A percentile compares a stretch with the other conserved stretches of the same genome.
phyloP scores from a whole-genome alignment of 2,329 filamentous ascomycete genomes.

The Rosellinia necatrix region DNA sequence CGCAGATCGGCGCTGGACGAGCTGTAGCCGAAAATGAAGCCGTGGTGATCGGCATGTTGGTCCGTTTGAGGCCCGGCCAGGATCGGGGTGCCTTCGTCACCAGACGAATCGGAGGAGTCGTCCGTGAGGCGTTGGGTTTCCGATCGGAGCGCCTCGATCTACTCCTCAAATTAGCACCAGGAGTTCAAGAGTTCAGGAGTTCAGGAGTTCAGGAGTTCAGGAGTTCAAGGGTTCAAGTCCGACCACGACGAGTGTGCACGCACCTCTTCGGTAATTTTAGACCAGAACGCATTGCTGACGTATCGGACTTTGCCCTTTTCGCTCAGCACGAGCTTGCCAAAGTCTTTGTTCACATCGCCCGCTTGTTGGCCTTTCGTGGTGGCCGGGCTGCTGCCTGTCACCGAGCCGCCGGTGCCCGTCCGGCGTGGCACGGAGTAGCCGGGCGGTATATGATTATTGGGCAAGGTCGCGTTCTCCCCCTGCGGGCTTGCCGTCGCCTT shows the following conservation, averaged over 20 bases:
- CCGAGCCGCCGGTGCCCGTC: constrained; percentile 37
- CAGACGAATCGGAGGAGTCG: constrained; percentile 62
- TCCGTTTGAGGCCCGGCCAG: constrained; percentile 43
- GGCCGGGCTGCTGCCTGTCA: constrained; percentile 19
- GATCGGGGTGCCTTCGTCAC: constrained; percentile 60
- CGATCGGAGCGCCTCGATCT: constrained; percentile 48
- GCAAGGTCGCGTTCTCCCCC: constrained; percentile 27
- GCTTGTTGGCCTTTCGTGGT: constrained; percentile 31
- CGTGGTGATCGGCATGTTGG: constrained; percentile 62
- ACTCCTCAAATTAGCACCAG: constrained; percentile 14
- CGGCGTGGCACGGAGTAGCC: constrained; percentile 24
- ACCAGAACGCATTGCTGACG: constrained; percentile 78
- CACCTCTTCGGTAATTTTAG: constrained; percentile 75
- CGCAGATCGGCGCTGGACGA: constrained; percentile 71
- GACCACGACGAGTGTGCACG: constrained; percentile 23
- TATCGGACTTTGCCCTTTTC: constrained; percentile 72
- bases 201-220: no score
- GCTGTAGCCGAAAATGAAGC: constrained; percentile 74
- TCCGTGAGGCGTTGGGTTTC: constrained; percentile 56
- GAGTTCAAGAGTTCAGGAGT: no score
- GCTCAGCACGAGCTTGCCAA: constrained; percentile 72
- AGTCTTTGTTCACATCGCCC: constrained; percentile 54
- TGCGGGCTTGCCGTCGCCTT: constrained; percentile 29
- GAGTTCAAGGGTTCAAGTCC: no score
- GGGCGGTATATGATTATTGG: constrained; percentile 26